A percentile compares a stretch with the other conserved stretches of the same genome.
phyloP scores from a whole-genome alignment of 1,139 yeast genomes.

The Pichia sp. region DNA sequence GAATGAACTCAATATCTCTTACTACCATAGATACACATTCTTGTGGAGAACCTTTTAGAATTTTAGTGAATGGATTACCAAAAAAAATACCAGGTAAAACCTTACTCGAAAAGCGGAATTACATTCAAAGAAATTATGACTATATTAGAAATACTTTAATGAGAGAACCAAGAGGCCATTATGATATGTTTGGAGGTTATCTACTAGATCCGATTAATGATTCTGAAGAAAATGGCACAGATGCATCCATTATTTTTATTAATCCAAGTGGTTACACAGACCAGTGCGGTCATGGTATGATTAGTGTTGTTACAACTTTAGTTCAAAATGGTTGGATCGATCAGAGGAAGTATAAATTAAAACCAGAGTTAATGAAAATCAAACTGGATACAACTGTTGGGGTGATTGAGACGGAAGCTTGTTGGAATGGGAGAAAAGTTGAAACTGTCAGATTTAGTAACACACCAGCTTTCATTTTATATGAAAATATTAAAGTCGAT shows the following conservation, averaged over 20 bases:
- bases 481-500: slow-evolving; percentile 16
- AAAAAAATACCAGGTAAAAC: slow-evolving; percentile 20
- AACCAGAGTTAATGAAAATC: slow-evolving; percentile 18
- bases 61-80: slow-evolving; percentile 22
- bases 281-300: slow-evolving; percentile 27
- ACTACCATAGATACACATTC: slow-evolving; percentile 26
- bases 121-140: slow-evolving; percentile 19
- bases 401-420: slow-evolving; percentile 17
- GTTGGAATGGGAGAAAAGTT: slow-evolving; percentile 22
- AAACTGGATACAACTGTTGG: slow-evolving; percentile 23
- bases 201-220: slow-evolving; percentile 17
- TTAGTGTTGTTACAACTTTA: slow-evolving; percentile 20
- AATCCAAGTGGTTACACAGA: slow-evolving; percentile 26
- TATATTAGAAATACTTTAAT: slow-evolving; percentile 21
- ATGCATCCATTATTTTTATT: slow-evolving; percentile 23
- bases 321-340: slow-evolving; percentile 20
- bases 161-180: slow-evolving; percentile 27
- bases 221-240: slow-evolving; percentile 14
- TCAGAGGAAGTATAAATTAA: slow-evolving; percentile 14
- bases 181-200: slow-evolving; percentile 27
- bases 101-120: slow-evolving; percentile 20
- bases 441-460: slow-evolving; percentile 22
- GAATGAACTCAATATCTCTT: too few relatives aligned
- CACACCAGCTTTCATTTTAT: slow-evolving; percentile 22
- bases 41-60: slow-evolving; percentile 25